Percentiles rank a stretch among this genome's conserved stretches.
Conservation (phyloP, 1,284 basidiomycete genomes). For the Singerocomus rubriflavus region DNA sequence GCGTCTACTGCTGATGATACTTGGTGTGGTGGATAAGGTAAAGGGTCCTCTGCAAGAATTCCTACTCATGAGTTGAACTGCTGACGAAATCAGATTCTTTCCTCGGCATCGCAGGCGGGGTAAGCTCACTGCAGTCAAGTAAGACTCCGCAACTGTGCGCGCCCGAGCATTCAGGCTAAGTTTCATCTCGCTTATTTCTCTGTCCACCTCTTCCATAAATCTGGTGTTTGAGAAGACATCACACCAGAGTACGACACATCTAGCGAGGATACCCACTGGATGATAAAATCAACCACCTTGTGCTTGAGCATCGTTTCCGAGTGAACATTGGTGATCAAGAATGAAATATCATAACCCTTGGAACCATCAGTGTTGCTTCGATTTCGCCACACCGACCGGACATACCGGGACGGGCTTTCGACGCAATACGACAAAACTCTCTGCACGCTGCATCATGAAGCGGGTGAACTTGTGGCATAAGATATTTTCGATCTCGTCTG, state of each 20-base stretch:
- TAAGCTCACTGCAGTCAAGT: slow-evolving; percentile 66
- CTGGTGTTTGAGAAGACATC: slow-evolving; percentile 35
- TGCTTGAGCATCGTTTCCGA: slow-evolving; percentile 98
- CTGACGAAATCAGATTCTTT: slow-evolving; percentile 5
- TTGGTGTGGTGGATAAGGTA: slow-evolving; percentile 14
- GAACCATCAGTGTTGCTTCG: slow-evolving; percentile 3
- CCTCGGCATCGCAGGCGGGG: not conserved
- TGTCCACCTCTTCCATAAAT: slow-evolving; percentile 98
- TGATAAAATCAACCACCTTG: slow-evolving; percentile 99
- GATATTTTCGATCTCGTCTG: slow-evolving; percentile 98
- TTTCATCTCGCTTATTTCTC: slow-evolving; percentile 90
- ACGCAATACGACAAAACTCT: slow-evolving; percentile 94
- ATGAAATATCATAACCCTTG: slow-evolving; percentile 97
- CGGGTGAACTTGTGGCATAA: slow-evolving; percentile 98
- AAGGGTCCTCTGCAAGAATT: not conserved
- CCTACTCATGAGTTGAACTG: slow-evolving; percentile 24
- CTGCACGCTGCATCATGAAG: slow-evolving; percentile 98
- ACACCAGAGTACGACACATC: not conserved
- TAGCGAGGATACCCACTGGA: slow-evolving; percentile 61
- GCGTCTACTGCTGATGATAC: slow-evolving; percentile 18
- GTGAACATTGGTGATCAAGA: slow-evolving; percentile 97
- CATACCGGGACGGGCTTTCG: slow-evolving; percentile 87
- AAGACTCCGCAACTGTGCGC: slow-evolving; percentile 94
- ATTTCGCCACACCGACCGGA: slow-evolving; percentile 17
- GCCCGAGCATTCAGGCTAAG: slow-evolving; percentile 92